Evolutionary conservation across 805 yeast genomes (phyloP), one percentile per base, ranked within the genome.

Genomic region (Wickerhamomyces kurtzmanii): DNA sequence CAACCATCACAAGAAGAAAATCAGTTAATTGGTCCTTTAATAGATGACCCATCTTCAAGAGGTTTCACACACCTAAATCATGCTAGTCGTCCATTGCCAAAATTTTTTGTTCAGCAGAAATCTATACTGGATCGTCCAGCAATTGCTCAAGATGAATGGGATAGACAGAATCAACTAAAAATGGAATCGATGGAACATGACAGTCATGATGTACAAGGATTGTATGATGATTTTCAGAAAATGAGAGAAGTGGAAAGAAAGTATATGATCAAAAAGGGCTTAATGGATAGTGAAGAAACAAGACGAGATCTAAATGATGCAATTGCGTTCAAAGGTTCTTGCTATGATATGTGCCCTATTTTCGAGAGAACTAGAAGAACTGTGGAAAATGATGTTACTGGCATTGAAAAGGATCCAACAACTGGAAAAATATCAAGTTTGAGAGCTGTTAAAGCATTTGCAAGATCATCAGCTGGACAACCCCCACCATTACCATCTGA

Each of bases 401-500:
- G 68, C 8, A 65, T 77, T 41, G 98, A 91, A 54, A 76, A 65
- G 37, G 85, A 79, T 34, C 33, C 34, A 2, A 57, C 57, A 0
- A 62, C 72, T 3, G 72, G 72, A 5, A 65, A 58, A 36, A 78
- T 85, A 5, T 65, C 83, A 1, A 50, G 69, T 17, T 45, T 45
- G 0, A 58, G 62, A 24, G 95, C 96, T 0, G 70, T 91, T 6
- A 91, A 91, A 53, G 93, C 95, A 2, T 91, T 91, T 48, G 81
- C 94, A 14, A 65, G 99, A 42, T 96, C 99, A 0, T 95, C 94
- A 12, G 96, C 97, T 1, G 98, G 97, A 6, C 96, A 91, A 42
- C 94, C 96, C 2, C 97, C 96, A 2, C 94, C 97, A 3, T 59
- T 91, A 32, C 99, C 98, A 0, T 85, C 96, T 1, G 98, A 91